Conservation (phyloP, 306 rosid species). For the Aeschynomene evenia region DNA sequence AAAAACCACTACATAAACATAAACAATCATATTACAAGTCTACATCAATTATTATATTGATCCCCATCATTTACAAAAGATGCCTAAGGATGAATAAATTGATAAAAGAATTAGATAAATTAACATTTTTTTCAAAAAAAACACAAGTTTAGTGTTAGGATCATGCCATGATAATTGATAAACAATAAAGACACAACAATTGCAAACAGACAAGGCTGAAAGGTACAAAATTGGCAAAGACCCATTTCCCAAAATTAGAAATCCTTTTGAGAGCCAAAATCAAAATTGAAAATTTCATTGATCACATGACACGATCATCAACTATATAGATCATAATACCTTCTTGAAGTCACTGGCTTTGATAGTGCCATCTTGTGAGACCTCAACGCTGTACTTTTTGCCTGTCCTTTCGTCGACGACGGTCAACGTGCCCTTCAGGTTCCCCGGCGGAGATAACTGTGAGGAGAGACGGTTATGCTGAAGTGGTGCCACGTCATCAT, state of each 20-base stretch:
- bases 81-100: too few species aligned
- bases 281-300: neutral
- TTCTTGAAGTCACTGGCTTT: slow-evolving; percentile 78
- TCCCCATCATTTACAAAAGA: too few species aligned
- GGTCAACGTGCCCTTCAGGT: slow-evolving; percentile 59
- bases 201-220: slow-evolving; percentile 21
- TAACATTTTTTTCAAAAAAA: too few species aligned
- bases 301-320: neutral
- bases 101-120: too few species aligned
- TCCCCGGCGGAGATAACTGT: slow-evolving; percentile 45
- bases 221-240: slow-evolving; percentile 1
- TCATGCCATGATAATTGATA: neutral
- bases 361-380: slow-evolving; percentile 71
- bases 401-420: slow-evolving; percentile 84
- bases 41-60: neutral
- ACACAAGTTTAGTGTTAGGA: neutral
- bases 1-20: neutral
- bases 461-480: slow-evolving; percentile 49
- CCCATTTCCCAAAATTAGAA: neutral
- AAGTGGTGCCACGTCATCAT: slow-evolving; percentile 36
- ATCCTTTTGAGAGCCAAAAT: neutral
- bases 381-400: slow-evolving; percentile 57
- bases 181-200: neutral
- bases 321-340: slow-evolving; percentile 30
- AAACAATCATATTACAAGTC: neutral